A percentile compares a stretch with the other conserved stretches of the same genome.
These are phyloP conservation scores for Spatholobus suberectus DNA, from an alignment of 306 rosid genomes.

Conservation along the genomic window DNA sequence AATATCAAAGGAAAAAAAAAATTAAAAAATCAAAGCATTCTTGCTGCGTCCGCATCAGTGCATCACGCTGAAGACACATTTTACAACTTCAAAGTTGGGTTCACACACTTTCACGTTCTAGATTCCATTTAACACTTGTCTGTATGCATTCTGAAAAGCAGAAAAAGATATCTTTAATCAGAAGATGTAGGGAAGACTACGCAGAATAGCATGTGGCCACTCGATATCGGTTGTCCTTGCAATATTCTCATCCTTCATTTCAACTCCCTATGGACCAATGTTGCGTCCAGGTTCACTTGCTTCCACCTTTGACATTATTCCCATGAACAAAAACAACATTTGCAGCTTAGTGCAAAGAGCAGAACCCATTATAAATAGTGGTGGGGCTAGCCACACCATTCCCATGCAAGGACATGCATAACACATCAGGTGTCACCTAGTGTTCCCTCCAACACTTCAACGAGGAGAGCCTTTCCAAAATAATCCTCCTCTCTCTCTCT, in stretches of 20 bases:
- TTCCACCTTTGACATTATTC: not conserved
- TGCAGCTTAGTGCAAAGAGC: slow-evolving; percentile 33
- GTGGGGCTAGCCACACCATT: not conserved
- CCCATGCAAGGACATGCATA: not conserved
- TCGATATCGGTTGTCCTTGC: slow-evolving; percentile 9
- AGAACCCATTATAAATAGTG: slow-evolving; percentile 22
- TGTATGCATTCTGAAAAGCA: not conserved
- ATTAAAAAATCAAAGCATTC: too few relatives aligned
- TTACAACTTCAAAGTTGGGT: not conserved
- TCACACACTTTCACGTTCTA: slow-evolving; percentile 17
- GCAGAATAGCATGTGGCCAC: slow-evolving; percentile 48
- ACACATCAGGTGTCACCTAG: not conserved
- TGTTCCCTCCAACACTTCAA: not conserved
- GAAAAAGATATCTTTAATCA: slow-evolving; percentile 16
- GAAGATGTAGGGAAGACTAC: not conserved
- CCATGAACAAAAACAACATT: slow-evolving; percentile 37
- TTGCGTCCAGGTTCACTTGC: slow-evolving; percentile 58
- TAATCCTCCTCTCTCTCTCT: slow-evolving; percentile 3
- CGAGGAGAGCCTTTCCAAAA: not conserved
- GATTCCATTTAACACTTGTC: slow-evolving; percentile 37
- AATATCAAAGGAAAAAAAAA: not conserved
- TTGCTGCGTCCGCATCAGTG: not conserved
- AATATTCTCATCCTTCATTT: slow-evolving; percentile 40
- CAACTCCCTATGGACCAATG: slow-evolving; percentile 33
- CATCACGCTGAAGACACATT: not conserved